phyloP scores from a whole-genome alignment of 2,329 filamentous ascomycete species.

The Tolypocladium ovalisporum region DNA sequence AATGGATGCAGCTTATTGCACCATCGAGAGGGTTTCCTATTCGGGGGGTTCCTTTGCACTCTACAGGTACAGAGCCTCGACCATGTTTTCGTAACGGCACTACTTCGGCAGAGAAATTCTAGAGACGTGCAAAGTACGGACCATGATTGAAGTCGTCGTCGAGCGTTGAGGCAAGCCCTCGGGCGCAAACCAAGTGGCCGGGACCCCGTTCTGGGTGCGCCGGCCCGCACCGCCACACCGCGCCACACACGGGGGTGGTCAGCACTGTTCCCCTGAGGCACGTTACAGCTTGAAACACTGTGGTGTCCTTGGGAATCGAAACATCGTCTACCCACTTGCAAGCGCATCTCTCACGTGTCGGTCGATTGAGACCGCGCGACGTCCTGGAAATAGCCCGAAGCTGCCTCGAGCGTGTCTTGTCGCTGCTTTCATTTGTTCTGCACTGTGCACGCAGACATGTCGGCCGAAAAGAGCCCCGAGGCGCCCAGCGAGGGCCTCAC shows the following conservation, averaged over 20 bases:
- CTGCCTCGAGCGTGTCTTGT: background rate
- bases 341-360: background rate
- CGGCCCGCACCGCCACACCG: background rate
- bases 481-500: slow-evolving; percentile 25
- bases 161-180: background rate
- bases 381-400: background rate
- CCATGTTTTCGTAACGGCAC: background rate
- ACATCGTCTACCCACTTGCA: background rate
- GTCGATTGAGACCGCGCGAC: background rate
- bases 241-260: background rate
- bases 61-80: background rate
- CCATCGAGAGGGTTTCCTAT: background rate
- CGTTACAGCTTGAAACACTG: background rate
- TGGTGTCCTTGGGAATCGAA: too few relatives aligned
- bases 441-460: background rate
- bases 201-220: too few relatives aligned
- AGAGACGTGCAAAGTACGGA: background rate
- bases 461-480: background rate
- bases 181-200: too few relatives aligned
- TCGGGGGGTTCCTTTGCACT: background rate
- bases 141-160: too few relatives aligned
- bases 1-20: background rate
- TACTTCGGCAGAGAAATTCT: background rate
- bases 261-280: background rate
- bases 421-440: background rate